Conservation (phyloP, 805 yeast species). For the Yamadazyma kitorensis region DNA sequence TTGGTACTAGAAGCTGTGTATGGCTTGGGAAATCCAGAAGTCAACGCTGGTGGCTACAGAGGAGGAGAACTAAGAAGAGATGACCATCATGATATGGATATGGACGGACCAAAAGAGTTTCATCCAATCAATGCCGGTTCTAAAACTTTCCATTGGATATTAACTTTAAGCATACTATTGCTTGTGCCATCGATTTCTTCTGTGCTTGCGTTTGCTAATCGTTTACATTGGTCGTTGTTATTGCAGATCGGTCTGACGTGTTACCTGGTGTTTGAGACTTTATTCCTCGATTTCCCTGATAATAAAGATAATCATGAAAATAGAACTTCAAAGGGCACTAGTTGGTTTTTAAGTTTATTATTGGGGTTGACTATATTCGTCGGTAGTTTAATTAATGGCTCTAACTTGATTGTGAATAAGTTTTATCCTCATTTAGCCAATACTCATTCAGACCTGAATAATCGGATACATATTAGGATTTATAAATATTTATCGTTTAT, state of each 20-base stretch:
- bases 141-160: conserved; percentile 65
- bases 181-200: conserved; percentile 57
- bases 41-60: neutral
- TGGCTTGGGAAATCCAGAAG: no score
- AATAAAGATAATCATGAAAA: conserved; percentile 60
- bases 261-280: conserved; percentile 56
- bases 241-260: conserved; percentile 46
- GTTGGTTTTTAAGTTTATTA: conserved; percentile 55
- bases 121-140: conserved; percentile 48
- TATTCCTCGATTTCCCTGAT: conserved; percentile 63
- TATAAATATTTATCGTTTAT: conserved; percentile 48
- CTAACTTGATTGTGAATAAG: conserved; percentile 38
- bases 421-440: conserved; percentile 33
- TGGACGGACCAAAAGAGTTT: conserved; percentile 31
- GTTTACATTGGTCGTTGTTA: conserved; percentile 40
- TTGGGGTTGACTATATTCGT: conserved; percentile 47
- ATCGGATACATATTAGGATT: conserved; percentile 3
- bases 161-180: conserved; percentile 45
- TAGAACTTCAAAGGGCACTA: conserved; percentile 62
- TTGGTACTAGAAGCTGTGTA: no score
- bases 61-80: neutral
- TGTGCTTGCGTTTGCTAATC: conserved; percentile 53
- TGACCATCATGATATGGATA: conserved; percentile 15
- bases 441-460: neutral
- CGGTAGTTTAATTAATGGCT: conserved; percentile 56